Base-by-base conservation (phyloP, 2,329 filamentous ascomycete species). In the Pseudonectria foliicola region DNA sequence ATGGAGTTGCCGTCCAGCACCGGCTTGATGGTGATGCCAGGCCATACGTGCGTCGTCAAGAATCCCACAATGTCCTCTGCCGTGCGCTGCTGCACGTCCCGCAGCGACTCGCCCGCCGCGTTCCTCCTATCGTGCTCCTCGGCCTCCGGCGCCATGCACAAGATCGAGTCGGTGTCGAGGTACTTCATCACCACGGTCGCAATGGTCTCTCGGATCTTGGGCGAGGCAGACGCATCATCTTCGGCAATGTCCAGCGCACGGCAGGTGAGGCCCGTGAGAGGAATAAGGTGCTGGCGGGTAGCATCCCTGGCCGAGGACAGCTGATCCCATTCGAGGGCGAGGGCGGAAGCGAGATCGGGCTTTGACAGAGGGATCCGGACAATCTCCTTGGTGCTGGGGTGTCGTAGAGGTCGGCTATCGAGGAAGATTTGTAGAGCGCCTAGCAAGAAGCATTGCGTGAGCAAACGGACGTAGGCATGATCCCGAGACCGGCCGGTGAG, bases 291-390 rank as follows among this genome's bases (percentile, higher is more conserved):
- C 39, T 85, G 77, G 58, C 82, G 85, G 26, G 89, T 74, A 0
- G 88, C 86, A 62, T 96, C 86, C 55, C 89, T 82, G 3, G 84
- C 79, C 11, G 84, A 85, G 15, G 80, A 73, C 41, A 98, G 73
- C 31, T 82, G 70, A 57, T 95, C 89, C 92, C 92, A 98, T 67
- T 98, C 92, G 29, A 93, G 66, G 3, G 90, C 92, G 43, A 98
- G 80, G 37, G 86, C 85, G 29, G 80, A 73, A 15, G 90, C 90
- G 26, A 96, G 81, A 52, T 87, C 75, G 23, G 79, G 80, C 64
- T 95, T 96, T 37, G 72, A 74, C 2, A 66, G 52, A 0, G 92
- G 89, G 18, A 96, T 53, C 2, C 72, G 75, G 49, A 98, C 68
- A 44, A 86, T 68, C 27, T 74, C 56, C 55, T 89, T 87, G 34